Evolutionary conservation across 2,329 filamentous ascomycete species (phyloP).

Genomic region (Aspergillus aculeatus): DNA sequence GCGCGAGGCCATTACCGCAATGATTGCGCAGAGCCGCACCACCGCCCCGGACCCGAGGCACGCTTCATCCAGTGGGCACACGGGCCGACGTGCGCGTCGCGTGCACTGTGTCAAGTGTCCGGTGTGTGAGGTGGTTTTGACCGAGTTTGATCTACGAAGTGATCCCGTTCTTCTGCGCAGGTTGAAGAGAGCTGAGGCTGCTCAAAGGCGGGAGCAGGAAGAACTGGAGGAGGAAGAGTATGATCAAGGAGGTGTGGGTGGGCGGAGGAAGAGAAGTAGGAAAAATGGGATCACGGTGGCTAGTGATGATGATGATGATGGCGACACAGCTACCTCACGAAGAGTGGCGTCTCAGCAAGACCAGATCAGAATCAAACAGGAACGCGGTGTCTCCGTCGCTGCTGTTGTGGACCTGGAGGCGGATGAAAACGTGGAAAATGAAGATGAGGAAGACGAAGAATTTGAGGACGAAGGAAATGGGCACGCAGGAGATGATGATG

Average conservation of each 20-base stretch:
- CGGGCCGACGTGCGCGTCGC: slow-evolving; percentile 18
- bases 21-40: slow-evolving; percentile 39
- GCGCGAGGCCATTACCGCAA: slow-evolving; percentile 44
- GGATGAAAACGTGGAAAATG: neutral
- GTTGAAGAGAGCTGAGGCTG: slow-evolving; percentile 36
- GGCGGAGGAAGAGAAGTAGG: slow-evolving; percentile 16
- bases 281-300: slow-evolving; percentile 32
- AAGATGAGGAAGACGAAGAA: neutral
- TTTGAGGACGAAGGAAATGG: neutral
- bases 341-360: neutral
- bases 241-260: slow-evolving; percentile 8
- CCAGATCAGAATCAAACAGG: neutral
- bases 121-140: slow-evolving; percentile 41
- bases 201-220: slow-evolving; percentile 27
- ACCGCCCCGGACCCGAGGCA: slow-evolving; percentile 25
- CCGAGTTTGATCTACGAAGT: slow-evolving; percentile 37
- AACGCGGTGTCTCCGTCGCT: neutral
- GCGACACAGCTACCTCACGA: neutral
- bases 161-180: slow-evolving; percentile 43
- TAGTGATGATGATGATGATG: slow-evolving; percentile 29
- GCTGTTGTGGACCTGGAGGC: neutral
- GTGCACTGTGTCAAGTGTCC: slow-evolving; percentile 40
- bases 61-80: slow-evolving; percentile 11
- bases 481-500: slow-evolving; percentile 1
- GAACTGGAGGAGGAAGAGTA: slow-evolving; percentile 31